Base-by-base conservation (phyloP, 495 filamentous ascomycete genomes). In the Physcia stellaris region DNA sequence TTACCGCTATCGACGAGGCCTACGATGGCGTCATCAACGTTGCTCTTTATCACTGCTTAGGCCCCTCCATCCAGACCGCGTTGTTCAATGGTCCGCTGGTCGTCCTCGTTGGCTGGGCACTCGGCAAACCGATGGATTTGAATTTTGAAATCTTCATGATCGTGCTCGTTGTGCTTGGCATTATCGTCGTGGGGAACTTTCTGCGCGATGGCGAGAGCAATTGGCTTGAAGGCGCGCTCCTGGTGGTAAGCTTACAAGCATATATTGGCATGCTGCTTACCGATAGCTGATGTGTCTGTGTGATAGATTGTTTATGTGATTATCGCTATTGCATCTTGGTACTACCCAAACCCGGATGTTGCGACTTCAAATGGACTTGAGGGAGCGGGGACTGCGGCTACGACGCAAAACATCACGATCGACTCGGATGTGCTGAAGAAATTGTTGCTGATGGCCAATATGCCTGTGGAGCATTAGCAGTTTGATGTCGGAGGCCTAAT, bases 281-380 rank as follows among this genome's bases (percentile, higher is more conserved):
- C 10, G 17, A 35, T 13, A 11, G 32, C 32, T 35, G 17, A 35
- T 20, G 17, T 18, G 4, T 4, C 3, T 18, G 12, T 35, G 32
- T 3, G 17, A 3, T 19, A 35, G 33, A 21, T 35, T 11, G 33
- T 35, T 4, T 35, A 35, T 11, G 33, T 35, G 17, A 35, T 35
- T 11, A 35, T 35, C 33, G 33, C 33, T 2, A 35, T 35, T 11
- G 33, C 33, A 21, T 35, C 33, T 22, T 35, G 33, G 33, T 35
- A 35, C 33, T 35, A 35, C 18, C 33, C 33, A 22, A 35, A 35
- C 33, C 33, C 33, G 17, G 42, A 55, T 13, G 17, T 41, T 0
- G 45, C 53, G 9, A 45, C 53, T 19, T 48, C 55, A 1, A 60
- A 59, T 44, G 42, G 39, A 5, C 6, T 4, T 35, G 15, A 35